phyloP scores from a whole-genome alignment of 331 rosid genomes.

The Quercus tomentella region DNA sequence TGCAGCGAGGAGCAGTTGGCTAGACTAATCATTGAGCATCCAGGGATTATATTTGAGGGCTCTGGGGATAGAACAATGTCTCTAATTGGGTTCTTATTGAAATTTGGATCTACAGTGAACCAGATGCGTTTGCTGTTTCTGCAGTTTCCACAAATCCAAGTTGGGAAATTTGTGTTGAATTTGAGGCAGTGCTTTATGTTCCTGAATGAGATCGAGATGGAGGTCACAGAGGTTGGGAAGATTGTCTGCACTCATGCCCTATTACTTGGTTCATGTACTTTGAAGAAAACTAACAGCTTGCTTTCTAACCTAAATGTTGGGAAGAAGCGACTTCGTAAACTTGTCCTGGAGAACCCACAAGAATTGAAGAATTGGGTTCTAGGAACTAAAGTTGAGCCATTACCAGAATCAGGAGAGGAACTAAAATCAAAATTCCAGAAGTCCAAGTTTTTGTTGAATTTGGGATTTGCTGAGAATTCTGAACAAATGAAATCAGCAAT shows the following conservation, averaged over 20 bases:
- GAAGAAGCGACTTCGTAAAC: constrained; percentile 45
- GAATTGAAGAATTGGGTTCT: constrained; percentile 51
- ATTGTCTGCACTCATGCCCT: constrained; percentile 43
- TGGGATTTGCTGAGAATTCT: constrained; percentile 54
- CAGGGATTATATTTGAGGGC: constrained; percentile 56
- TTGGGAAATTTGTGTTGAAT: constrained; percentile 44
- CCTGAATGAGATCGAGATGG: constrained; percentile 58
- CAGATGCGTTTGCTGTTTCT: constrained; percentile 40
- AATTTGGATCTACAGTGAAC: constrained; percentile 48
- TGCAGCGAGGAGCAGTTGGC: constrained; percentile 38
- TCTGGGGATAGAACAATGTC: constrained; percentile 51
- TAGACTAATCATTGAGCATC: constrained; percentile 29
- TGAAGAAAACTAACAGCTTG: constrained; percentile 55
- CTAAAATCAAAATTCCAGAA: constrained; percentile 18
- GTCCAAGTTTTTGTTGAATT: constrained; percentile 49
- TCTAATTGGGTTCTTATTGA: constrained; percentile 54
- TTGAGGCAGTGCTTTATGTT: constrained; percentile 43
- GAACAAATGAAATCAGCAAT: constrained; percentile 36
- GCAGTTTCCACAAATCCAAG: constrained; percentile 50
- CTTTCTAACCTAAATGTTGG: constrained; percentile 48
- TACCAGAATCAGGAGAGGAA: constrained; percentile 23
- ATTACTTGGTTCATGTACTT: constrained; percentile 46
- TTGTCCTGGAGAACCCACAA: constrained; percentile 57
- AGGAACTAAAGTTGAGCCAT: constrained; percentile 41
- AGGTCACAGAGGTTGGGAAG: constrained; percentile 43